Evolutionary conservation across 1,284 basidiomycete genomes (phyloP).

Genomic region (Mycosarcoma mackinlayi): DNA sequence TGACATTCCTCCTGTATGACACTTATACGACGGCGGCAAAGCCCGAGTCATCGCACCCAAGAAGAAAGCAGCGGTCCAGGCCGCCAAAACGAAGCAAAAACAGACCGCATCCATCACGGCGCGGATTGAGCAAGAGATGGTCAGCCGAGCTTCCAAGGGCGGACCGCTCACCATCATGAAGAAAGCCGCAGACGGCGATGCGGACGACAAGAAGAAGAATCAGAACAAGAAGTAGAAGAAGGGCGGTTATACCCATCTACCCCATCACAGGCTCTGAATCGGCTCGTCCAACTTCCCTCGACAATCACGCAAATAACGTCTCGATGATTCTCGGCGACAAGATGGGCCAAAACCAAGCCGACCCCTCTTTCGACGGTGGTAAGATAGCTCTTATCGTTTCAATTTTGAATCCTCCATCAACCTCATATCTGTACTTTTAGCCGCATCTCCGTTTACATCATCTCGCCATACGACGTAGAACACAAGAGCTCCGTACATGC

Average conservation of each 20-base stretch:
- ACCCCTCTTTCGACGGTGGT: no score
- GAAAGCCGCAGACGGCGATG: slow-evolving; percentile 87
- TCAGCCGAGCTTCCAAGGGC: slow-evolving; percentile 47
- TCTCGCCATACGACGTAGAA: no score
- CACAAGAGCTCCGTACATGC: no score
- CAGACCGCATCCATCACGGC: slow-evolving; percentile 48
- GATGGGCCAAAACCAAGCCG: no score
- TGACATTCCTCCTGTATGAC: not conserved
- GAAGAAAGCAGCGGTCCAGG: slow-evolving; percentile 45
- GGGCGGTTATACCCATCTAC: not conserved
- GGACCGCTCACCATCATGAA: slow-evolving; percentile 80
- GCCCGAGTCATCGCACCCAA: slow-evolving; percentile 54
- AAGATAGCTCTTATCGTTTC: no score
- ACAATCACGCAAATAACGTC: no score
- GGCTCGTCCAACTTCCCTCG: no score
- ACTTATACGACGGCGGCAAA: not conserved
- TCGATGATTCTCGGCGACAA: no score
- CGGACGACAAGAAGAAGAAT: slow-evolving; percentile 62
- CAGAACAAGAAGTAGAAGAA: slow-evolving; percentile 34
- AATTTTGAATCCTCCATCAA: no score
- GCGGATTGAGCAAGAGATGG: slow-evolving; percentile 56
- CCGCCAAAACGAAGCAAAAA: slow-evolving; percentile 47
- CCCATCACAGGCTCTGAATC: not conserved
- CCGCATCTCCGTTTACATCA: not conserved
- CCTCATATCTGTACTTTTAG: slow-evolving; percentile 34